phyloP scores from a whole-genome alignment of 371 early-diverging fungal species.

The Rhizopus microsporus region DNA sequence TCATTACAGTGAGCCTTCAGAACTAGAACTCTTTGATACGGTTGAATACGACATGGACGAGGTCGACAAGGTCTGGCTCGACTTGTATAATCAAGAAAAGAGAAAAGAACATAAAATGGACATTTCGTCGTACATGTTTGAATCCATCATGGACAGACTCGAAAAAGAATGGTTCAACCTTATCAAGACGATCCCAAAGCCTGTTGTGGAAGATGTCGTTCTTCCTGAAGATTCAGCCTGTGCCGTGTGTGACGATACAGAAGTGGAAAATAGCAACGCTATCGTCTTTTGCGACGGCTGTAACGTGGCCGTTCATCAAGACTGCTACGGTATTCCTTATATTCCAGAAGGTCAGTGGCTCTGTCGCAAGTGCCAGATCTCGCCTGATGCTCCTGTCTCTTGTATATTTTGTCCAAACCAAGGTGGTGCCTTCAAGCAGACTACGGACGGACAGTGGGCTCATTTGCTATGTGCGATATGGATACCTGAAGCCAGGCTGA shows the following conservation, averaged over 20 bases:
- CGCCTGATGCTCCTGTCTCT: constrained; percentile 86
- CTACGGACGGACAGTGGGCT: constrained; percentile 91
- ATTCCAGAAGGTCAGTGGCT: constrained; percentile 99
- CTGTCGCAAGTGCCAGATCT: constrained; percentile 96
- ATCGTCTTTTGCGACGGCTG: constrained; percentile 99
- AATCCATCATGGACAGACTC: constrained; percentile 87
- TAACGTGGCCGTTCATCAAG: constrained; percentile 98
- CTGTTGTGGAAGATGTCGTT: constrained; percentile 26
- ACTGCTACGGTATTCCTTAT: constrained; percentile 99
- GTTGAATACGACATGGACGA: constrained; percentile 98
- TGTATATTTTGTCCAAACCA: constrained; percentile 94
- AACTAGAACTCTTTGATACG: constrained; percentile 71
- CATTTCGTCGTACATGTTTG: constrained; percentile 69
- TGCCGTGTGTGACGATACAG: constrained; percentile 94
- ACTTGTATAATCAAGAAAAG: constrained; percentile 66
- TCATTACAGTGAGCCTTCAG: constrained; percentile 74
- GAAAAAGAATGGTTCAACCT: constrained; percentile 97
- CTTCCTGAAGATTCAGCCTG: constrained; percentile 86
- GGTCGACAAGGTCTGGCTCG: constrained; percentile 75
- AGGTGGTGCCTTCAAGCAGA: constrained; percentile 98
- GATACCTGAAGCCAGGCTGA: constrained; percentile 91
- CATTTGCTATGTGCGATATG: constrained; percentile 95
- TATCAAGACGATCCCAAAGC: constrained; percentile 43
- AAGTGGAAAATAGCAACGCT: constrained; percentile 96
- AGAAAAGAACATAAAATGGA: constrained; percentile 51